Conservation (phyloP, 1,284 basidiomycete genomes). For the Ustilago loliicola region DNA sequence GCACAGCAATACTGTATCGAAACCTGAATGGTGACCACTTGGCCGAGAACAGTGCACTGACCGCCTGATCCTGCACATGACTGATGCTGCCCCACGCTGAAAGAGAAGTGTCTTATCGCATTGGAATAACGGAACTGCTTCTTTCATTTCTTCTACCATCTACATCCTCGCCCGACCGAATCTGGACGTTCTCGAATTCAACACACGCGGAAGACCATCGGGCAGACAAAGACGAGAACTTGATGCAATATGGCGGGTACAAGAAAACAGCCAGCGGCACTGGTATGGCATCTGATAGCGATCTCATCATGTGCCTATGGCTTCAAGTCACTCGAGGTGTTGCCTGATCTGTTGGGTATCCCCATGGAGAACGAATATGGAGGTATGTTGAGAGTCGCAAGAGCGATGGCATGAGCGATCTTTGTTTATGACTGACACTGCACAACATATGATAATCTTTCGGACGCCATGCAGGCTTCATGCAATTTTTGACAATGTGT, state of each 20-base stretch:
- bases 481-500: slow-evolving; percentile 50
- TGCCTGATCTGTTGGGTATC: slow-evolving; percentile 28
- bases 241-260: slow-evolving; percentile 11
- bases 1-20: background rate
- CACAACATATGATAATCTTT: background rate
- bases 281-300: slow-evolving; percentile 34
- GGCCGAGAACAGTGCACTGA: background rate
- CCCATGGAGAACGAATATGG: slow-evolving; percentile 32
- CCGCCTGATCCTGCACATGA: background rate
- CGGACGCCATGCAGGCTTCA: slow-evolving; percentile 17
- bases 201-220: background rate
- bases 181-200: background rate
- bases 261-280: slow-evolving; percentile 1
- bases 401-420: background rate
- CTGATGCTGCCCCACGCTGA: no score
- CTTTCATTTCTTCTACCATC: background rate
- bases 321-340: slow-evolving; percentile 27
- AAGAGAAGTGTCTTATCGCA: no score
- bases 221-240: background rate
- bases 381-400: slow-evolving; percentile 12
- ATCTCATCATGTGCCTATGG: slow-evolving; percentile 40
- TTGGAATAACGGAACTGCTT: background rate
- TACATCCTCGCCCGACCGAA: background rate
- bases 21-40: background rate
- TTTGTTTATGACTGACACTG: background rate